Conservation (phyloP, 2,329 filamentous ascomycete genomes). For the Coniella vitis region DNA sequence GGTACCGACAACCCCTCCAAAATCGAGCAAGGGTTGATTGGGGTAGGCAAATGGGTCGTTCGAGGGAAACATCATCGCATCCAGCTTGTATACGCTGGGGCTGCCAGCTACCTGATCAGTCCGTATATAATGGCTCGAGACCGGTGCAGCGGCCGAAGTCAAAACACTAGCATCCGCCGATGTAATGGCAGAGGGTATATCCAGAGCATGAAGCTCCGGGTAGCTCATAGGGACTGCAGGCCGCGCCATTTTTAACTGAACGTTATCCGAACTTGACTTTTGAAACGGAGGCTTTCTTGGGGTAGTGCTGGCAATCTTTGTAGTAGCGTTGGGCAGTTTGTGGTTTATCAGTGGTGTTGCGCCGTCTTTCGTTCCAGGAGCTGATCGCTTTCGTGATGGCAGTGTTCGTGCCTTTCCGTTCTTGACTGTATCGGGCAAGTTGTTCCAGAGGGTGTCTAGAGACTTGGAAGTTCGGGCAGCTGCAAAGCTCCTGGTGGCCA, state of each 20-base stretch:
- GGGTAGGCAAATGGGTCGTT: conserved; percentile 74
- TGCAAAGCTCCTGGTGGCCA: conserved; percentile 79
- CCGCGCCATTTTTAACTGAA: conserved; percentile 23
- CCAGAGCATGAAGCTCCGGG: conserved; percentile 39
- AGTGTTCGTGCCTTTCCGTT: conserved; percentile 33
- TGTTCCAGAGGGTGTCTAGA: conserved; percentile 72
- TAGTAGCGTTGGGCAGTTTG: conserved; percentile 1
- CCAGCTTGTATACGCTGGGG: conserved; percentile 55
- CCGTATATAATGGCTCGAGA: conserved; percentile 17
- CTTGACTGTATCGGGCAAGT: conserved; percentile 68
- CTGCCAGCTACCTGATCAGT: conserved; percentile 25
- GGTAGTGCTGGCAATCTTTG: not conserved
- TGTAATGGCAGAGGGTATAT: conserved; percentile 35
- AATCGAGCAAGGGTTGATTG: conserved; percentile 64
- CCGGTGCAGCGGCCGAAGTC: conserved; percentile 26
- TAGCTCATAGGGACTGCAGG: conserved; percentile 31
- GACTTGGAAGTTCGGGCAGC: conserved; percentile 79
- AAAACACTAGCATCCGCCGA: conserved; percentile 29
- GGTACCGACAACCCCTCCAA: conserved; percentile 30
- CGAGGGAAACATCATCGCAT: conserved; percentile 74
- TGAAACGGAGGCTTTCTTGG: not conserved
- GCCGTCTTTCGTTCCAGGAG: conserved; percentile 36
- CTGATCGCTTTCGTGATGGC: conserved; percentile 50
- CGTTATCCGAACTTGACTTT: conserved; percentile 28
- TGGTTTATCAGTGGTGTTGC: conserved; percentile 19